Percentiles rank a stretch among this genome's conserved stretches.
These are phyloP conservation scores for Nicotiana attenuata DNA, from an alignment of 257 asterid species.

Conservation along the genomic window DNA sequence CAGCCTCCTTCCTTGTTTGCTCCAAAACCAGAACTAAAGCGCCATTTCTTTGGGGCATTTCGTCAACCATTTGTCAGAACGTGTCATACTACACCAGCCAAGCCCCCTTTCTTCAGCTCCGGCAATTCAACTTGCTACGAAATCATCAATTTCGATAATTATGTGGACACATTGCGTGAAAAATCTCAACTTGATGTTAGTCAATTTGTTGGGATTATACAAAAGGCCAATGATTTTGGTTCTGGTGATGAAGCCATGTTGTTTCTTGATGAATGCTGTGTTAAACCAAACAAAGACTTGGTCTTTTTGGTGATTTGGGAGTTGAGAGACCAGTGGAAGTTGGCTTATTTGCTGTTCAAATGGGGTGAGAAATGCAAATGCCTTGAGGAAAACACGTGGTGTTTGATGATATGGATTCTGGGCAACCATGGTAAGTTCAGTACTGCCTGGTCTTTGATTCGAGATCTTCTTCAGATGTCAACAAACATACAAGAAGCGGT, in stretches of 20 bases:
- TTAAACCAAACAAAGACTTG: slow-evolving; percentile 45
- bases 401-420: slow-evolving; percentile 80
- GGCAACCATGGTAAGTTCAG: slow-evolving; percentile 79
- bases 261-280: slow-evolving; percentile 54
- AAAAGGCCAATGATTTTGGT: slow-evolving; percentile 44
- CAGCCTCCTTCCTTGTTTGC: slow-evolving; percentile 3
- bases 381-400: slow-evolving; percentile 46
- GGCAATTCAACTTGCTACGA: slow-evolving; percentile 18
- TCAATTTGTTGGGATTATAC: slow-evolving; percentile 40
- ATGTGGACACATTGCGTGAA: slow-evolving; percentile 12
- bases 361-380: slow-evolving; percentile 86
- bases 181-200: slow-evolving; percentile 20
- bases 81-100: neutral
- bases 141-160: slow-evolving; percentile 27
- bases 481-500: slow-evolving; percentile 58
- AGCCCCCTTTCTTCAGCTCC: slow-evolving; percentile 16
- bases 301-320: slow-evolving; percentile 57
- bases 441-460: slow-evolving; percentile 83
- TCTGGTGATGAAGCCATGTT: slow-evolving; percentile 73
- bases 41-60: slow-evolving; percentile 43
- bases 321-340: slow-evolving; percentile 72
- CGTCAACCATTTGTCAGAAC: slow-evolving; percentile 41
- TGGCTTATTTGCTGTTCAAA: slow-evolving; percentile 71
- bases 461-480: slow-evolving; percentile 44
- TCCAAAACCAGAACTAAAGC: neutral